These are phyloP conservation scores for Aechmea fasciata DNA, from an alignment of 176 grass and related monocot genomes.

Conservation along the genomic window DNA sequence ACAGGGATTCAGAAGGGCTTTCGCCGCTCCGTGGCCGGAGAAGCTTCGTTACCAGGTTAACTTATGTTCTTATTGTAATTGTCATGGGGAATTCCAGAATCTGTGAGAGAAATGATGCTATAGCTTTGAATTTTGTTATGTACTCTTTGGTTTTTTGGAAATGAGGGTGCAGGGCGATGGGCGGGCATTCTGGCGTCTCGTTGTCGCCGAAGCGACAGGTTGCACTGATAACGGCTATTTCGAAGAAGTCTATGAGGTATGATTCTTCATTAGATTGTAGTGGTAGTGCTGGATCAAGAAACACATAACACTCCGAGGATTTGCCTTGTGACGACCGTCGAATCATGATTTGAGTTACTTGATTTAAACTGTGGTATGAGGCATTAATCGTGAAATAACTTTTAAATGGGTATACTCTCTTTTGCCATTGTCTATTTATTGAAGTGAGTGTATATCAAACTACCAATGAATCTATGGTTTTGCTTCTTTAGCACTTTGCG, in stretches of 20 bases:
- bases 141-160: conserved; percentile 9
- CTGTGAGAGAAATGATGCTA: not conserved
- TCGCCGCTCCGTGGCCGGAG: conserved; percentile 69
- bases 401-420: too few relatives aligned
- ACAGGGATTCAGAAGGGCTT: conserved; percentile 75
- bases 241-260: conserved; percentile 85
- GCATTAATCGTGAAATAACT: too few relatives aligned
- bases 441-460: too few relatives aligned
- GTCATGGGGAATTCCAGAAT: not conserved
- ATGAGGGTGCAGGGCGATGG: conserved; percentile 51
- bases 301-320: not conserved
- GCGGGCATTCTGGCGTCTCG: conserved; percentile 67
- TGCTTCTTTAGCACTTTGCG: conserved; percentile 41
- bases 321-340: too few relatives aligned
- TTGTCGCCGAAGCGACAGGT: conserved; percentile 62
- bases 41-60: conserved; percentile 79
- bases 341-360: too few relatives aligned
- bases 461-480: not conserved
- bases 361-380: too few relatives aligned
- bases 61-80: not conserved
- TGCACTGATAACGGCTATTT: conserved; percentile 60
- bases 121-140: not conserved
- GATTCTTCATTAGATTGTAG: not conserved
- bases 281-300: not conserved
- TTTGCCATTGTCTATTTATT: too few relatives aligned